phyloP scores from a whole-genome alignment of 768 basidiomycete species.

The Terana coerulea region DNA sequence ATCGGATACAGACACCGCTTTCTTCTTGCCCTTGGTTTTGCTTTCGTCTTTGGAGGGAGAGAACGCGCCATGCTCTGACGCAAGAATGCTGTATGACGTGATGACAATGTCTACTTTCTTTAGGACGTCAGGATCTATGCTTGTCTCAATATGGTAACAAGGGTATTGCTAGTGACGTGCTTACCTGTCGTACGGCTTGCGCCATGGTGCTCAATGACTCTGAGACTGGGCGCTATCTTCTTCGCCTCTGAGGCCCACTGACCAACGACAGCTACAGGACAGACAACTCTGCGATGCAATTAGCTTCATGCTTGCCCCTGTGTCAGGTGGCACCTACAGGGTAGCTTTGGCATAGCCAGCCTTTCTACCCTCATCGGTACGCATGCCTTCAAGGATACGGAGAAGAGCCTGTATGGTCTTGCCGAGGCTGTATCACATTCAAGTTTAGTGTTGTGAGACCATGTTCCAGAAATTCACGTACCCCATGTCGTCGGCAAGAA shows the following conservation, averaged over 20 bases:
- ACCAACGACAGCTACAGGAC: conserved; percentile 80
- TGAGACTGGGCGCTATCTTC: conserved; percentile 63
- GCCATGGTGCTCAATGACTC: conserved; percentile 84
- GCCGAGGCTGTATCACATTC: conserved; percentile 49
- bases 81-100: conserved; percentile 83
- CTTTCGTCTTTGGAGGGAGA: conserved; percentile 52
- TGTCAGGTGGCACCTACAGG: conserved; percentile 51
- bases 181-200: conserved; percentile 63
- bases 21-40: conserved; percentile 38
- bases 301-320: too few relatives aligned
- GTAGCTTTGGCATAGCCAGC: conserved; percentile 72
- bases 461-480: conserved; percentile 27
- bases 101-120: conserved; percentile 67
- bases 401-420: conserved; percentile 92
- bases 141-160: too few relatives aligned
- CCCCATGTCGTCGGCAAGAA: conserved; percentile 93
- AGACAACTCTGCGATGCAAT: conserved; percentile 69
- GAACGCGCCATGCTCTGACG: conserved; percentile 69
- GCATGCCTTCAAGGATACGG: conserved; percentile 79
- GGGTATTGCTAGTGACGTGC: conserved; percentile 17
- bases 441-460: neutral
- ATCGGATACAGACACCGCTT: conserved; percentile 24
- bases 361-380: conserved; percentile 62
- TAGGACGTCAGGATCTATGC: conserved; percentile 51
- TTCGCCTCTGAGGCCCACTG: conserved; percentile 90